Conservation (phyloP, 768 basidiomycete species). For the Paxillus ammoniavirescens region DNA sequence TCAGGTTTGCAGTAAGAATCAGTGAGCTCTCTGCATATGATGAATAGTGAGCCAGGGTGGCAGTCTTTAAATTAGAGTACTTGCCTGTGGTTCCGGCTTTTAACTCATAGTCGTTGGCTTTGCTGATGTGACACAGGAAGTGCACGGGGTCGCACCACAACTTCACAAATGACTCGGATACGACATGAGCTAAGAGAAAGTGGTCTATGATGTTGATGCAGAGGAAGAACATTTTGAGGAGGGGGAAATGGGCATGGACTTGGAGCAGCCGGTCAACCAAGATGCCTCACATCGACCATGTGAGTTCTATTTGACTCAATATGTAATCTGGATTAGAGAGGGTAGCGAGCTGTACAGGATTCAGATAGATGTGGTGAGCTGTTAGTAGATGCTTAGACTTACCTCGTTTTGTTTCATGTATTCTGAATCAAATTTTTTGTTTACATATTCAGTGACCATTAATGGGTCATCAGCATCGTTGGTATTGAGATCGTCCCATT, state of each 20-base stretch:
- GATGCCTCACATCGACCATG: slow-evolving; percentile 87
- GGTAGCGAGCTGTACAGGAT: slow-evolving; percentile 53
- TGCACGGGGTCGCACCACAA: slow-evolving; percentile 88
- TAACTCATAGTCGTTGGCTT: slow-evolving; percentile 89
- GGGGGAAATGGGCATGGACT: slow-evolving; percentile 81
- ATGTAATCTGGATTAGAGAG: slow-evolving; percentile 88
- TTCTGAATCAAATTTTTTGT: slow-evolving; percentile 88
- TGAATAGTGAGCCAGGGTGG: slow-evolving; percentile 86
- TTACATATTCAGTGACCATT: slow-evolving; percentile 97
- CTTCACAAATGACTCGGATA: too few species aligned
- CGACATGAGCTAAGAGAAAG: too few species aligned
- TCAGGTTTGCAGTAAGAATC: slow-evolving; percentile 76
- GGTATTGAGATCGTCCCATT: slow-evolving; percentile 83
- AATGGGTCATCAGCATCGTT: slow-evolving; percentile 92
- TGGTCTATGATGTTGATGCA: too few species aligned
- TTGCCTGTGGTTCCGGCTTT: slow-evolving; percentile 86
- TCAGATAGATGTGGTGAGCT: slow-evolving; percentile 8
- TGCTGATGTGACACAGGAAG: slow-evolving; percentile 85
- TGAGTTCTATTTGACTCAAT: slow-evolving; percentile 75
- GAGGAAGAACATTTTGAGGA: too few species aligned
- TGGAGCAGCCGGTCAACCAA: slow-evolving; percentile 94
- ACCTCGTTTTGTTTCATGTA: slow-evolving; percentile 90
- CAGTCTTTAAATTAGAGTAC: slow-evolving; percentile 62
- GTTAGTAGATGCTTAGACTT: slow-evolving; percentile 17
- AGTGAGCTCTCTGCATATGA: slow-evolving; percentile 79